Evolutionary conservation across 768 basidiomycete genomes (phyloP).

Genomic region (Suillus fuscotomentosus): DNA sequence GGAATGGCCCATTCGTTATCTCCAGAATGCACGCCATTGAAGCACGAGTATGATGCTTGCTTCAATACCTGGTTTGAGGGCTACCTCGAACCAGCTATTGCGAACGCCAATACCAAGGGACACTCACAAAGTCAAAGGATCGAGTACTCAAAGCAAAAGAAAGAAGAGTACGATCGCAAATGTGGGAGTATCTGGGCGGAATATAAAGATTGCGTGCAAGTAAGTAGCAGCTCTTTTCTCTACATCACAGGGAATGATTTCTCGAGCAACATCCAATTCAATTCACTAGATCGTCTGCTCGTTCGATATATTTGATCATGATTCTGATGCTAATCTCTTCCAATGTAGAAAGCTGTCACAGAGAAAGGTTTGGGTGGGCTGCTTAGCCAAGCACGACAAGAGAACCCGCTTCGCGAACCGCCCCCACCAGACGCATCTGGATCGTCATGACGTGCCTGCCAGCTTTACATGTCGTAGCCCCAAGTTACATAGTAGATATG

Average conservation of each 20-base stretch:
- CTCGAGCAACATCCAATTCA: background rate
- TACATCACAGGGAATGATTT: background rate
- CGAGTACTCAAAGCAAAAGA: slow-evolving; percentile 72
- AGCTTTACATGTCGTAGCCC: background rate
- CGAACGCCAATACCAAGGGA: slow-evolving; percentile 35
- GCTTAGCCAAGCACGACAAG: slow-evolving; percentile 75
- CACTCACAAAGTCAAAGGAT: slow-evolving; percentile 45
- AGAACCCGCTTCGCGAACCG: slow-evolving; percentile 71
- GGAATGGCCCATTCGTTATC: slow-evolving; percentile 80
- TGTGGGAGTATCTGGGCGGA: slow-evolving; percentile 83
- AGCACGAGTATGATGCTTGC: slow-evolving; percentile 88
- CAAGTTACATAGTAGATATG: background rate
- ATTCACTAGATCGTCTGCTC: background rate
- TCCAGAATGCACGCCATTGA: slow-evolving; percentile 84
- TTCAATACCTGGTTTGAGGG: slow-evolving; percentile 99
- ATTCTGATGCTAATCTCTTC: background rate
- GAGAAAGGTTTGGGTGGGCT: slow-evolving; percentile 75
- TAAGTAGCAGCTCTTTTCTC: slow-evolving; percentile 33
- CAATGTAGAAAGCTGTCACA: slow-evolving; percentile 68
- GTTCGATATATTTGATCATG: background rate
- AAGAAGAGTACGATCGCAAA: slow-evolving; percentile 81
- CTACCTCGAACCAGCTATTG: slow-evolving; percentile 82
- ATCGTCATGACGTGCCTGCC: background rate
- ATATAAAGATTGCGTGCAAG: slow-evolving; percentile 84
- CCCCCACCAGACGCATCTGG: slow-evolving; percentile 33